phyloP scores from a whole-genome alignment of 2,329 filamentous ascomycete genomes.

The Lithohypha guttulata region DNA sequence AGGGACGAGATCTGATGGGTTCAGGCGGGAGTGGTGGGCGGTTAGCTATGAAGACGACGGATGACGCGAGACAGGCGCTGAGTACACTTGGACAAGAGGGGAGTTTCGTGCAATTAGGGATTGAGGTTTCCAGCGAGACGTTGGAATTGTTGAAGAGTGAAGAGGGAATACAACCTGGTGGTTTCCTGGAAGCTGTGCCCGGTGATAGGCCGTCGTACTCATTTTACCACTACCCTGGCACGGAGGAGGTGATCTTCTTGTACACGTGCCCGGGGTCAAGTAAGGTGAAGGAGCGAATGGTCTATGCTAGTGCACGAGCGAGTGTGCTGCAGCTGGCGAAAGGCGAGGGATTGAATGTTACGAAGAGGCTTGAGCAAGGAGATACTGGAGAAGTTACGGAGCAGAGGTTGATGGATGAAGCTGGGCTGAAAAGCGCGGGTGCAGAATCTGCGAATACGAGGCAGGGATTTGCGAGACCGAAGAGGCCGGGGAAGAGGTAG shows the following conservation, averaged over 20 bases:
- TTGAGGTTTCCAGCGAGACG: constrained; percentile 43
- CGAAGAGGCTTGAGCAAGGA: constrained; percentile 52
- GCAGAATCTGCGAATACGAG: constrained; percentile 7
- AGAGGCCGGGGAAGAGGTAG: constrained; percentile 44
- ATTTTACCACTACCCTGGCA: constrained; percentile 46
- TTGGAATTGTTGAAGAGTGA: constrained; percentile 38
- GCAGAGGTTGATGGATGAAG: constrained; percentile 43
- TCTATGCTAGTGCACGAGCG: constrained; percentile 50
- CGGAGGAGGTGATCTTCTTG: constrained; percentile 46
- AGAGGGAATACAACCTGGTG: constrained; percentile 30
- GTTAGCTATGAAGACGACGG: constrained; percentile 43
- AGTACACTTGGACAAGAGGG: constrained; percentile 26
- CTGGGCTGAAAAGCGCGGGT: constrained; percentile 22
- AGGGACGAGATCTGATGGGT: constrained; percentile 35
- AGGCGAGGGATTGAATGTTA: constrained; percentile 45
- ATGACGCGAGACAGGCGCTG: constrained; percentile 44
- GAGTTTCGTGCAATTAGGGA: constrained; percentile 26
- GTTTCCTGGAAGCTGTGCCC: constrained; percentile 40
- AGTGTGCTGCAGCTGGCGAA: constrained; percentile 45
- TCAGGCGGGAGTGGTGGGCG: constrained; percentile 34
- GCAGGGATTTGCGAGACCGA: constrained; percentile 51
- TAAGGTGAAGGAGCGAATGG: constrained; percentile 56
- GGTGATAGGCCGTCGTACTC: constrained; percentile 47
- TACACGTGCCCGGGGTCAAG: constrained; percentile 52
- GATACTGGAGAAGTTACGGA: constrained; percentile 48